Percentiles rank a stretch among this genome's conserved stretches.
Evolutionary conservation across 208 protist genomes (phyloP).

Genomic region (Borovskyia barvae): DNA sequence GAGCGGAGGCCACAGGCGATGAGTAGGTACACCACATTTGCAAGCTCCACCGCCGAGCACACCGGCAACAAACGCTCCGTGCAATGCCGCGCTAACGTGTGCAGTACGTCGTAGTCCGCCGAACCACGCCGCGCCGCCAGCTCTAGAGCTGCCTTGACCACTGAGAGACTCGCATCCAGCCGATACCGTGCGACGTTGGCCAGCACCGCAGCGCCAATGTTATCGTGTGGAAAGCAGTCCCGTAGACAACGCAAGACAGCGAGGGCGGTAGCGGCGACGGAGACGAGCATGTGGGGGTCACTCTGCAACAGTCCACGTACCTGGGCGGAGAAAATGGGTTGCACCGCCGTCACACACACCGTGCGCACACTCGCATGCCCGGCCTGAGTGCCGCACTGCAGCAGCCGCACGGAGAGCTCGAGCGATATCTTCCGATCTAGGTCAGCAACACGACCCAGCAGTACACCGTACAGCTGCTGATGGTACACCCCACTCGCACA

Average conservation of each 20-base stretch:
- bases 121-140: slow-evolving; percentile 59
- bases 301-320: slow-evolving; percentile 69
- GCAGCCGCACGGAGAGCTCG: slow-evolving; percentile 59
- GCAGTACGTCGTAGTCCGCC: slow-evolving; percentile 49
- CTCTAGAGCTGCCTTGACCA: slow-evolving; percentile 53
- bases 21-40: slow-evolving; percentile 49
- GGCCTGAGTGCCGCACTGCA: slow-evolving; percentile 48
- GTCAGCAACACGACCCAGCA: slow-evolving; percentile 69
- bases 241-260: slow-evolving; percentile 64
- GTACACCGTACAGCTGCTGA: slow-evolving; percentile 67
- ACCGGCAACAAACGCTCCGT: slow-evolving; percentile 40
- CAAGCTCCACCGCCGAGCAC: slow-evolving; percentile 38
- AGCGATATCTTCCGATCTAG: slow-evolving; percentile 57
- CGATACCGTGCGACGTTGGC: slow-evolving; percentile 59
- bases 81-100: slow-evolving; percentile 55
- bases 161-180: slow-evolving; percentile 31
- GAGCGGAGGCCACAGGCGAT: slow-evolving; percentile 68
- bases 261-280: slow-evolving; percentile 41
- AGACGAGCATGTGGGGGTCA: slow-evolving; percentile 57
- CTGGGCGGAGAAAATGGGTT: slow-evolving; percentile 66
- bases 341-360: slow-evolving; percentile 64
- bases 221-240: slow-evolving; percentile 69
- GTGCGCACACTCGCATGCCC: slow-evolving; percentile 39
- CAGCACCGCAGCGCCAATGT: slow-evolving; percentile 56
- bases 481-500: slow-evolving; percentile 47